Evolutionary conservation across 306 rosid species (phyloP), one percentile per base, ranked within the genome.

Genomic region (Citrullus colocynthis): DNA sequence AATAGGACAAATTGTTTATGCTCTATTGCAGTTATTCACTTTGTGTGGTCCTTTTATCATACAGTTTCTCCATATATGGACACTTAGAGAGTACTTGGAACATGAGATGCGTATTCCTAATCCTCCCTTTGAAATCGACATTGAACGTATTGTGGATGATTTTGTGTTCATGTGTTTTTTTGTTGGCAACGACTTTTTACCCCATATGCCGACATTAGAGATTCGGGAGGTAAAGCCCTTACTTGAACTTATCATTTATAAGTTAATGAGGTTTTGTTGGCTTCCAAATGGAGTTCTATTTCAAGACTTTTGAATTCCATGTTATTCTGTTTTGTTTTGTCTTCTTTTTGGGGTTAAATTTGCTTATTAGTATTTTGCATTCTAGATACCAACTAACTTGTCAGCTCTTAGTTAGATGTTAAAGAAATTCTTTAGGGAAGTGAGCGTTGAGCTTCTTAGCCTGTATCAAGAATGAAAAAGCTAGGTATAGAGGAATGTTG

Each of bases 181-280:
- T 42, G 98, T 96, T 67, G 98, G 99, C 76, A 96, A 96, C 71
- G 99, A 96, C 88, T 96, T 96, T 85, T 88, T 96, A 76, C 99
- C 99, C 11, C 99, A 96, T 80, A 92, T 96, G 99, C 98, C 99
- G 39, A 96, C 98, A 4, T 78, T 96, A 52, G 99, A 96, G 88
- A 96, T 96, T 73, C 97, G 99, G 24, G 99, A 96, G 98, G 99
- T 96, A 77, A 67, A 86, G 0, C 51, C 1, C 34, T n/a, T 78
- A 36, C 11, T 17, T 78, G 20, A 36, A 14, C 61, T 34, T 54
- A n/a, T 62, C 45, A 52, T 73, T 71, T 21, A 48, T 28, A 70
- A 13, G 76, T 49, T 24, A 4, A 45, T 45, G 30, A 20, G 45
- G 12, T 70, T 44, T 11, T 72, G 24, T 30, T 49, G 76, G 15